Percentiles rank a stretch among this genome's conserved stretches.
Evolutionary conservation across 176 grass and related monocot species (phyloP).

Genomic region (Carex cristatella): DNA sequence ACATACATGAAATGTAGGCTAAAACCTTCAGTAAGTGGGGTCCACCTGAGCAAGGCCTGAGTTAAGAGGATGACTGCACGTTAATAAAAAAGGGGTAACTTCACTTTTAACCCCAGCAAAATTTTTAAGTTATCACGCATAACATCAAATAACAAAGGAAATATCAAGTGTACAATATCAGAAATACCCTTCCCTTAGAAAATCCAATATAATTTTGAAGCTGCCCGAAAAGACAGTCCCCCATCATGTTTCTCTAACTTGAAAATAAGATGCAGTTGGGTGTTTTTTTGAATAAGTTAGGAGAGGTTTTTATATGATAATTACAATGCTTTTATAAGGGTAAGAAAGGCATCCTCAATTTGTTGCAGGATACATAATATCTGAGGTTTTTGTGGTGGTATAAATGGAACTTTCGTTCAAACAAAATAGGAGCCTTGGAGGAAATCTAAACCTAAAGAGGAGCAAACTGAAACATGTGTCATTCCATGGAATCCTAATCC

Average conservation of each 20-base stretch:
- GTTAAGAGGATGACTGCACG: conserved; percentile 17
- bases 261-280: background rate
- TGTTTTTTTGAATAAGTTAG: background rate
- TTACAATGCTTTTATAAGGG: background rate
- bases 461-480: background rate
- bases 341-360: background rate
- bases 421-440: background rate
- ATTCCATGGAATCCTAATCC: background rate
- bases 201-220: conserved; percentile 4
- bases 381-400: background rate
- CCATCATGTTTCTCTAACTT: background rate
- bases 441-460: background rate
- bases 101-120: background rate
- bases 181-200: background rate
- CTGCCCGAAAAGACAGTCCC: background rate
- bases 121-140: background rate
- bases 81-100: conserved; percentile 9
- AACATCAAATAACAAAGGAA: conserved; percentile 1
- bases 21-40: conserved; percentile 77
- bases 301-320: background rate
- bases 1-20: conserved; percentile 86
- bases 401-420: background rate
- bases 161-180: background rate
- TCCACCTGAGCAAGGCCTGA: conserved; percentile 77
- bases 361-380: background rate